Conservation (phyloP, 2,329 filamentous ascomycete genomes). For the Pyricularia sp. region DNA sequence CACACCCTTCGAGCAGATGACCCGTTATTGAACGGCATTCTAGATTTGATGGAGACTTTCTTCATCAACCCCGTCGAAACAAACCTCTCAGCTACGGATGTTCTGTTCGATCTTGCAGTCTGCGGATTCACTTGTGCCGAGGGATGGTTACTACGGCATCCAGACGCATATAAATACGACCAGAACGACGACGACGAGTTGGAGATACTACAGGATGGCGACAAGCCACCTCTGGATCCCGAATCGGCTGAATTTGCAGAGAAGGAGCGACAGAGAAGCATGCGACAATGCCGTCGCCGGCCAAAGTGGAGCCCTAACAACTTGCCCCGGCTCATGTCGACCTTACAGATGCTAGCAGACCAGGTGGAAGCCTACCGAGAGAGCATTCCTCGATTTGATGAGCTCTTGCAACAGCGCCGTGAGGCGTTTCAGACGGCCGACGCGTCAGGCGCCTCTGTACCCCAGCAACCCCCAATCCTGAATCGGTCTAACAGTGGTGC, state of each 20-base stretch:
- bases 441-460: conserved; percentile 22
- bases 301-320: conserved; percentile 43
- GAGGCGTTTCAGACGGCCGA: conserved; percentile 56
- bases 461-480: conserved; percentile 10
- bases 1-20: conserved; percentile 56
- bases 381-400: conserved; percentile 62
- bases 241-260: conserved; percentile 30
- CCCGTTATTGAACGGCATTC: conserved; percentile 53
- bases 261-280: conserved; percentile 32
- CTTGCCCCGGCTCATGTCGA: conserved; percentile 42
- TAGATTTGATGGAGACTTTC: conserved; percentile 65
- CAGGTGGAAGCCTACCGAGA: conserved; percentile 54
- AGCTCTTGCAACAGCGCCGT: conserved; percentile 56
- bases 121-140: conserved; percentile 81
- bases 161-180: conserved; percentile 51
- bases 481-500: conserved; percentile 9
- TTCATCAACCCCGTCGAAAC: conserved; percentile 87
- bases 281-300: conserved; percentile 41
- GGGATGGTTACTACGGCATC: conserved; percentile 78
- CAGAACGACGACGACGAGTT: conserved; percentile 26
- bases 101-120: conserved; percentile 70
- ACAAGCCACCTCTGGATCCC: conserved; percentile 26
- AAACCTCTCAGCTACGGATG: conserved; percentile 79
- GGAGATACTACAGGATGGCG: conserved; percentile 9
- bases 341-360: conserved; percentile 50